These are phyloP conservation scores for Penium margaritaceum DNA, from an alignment of 139 green algal genomes.

Conservation along the genomic window DNA sequence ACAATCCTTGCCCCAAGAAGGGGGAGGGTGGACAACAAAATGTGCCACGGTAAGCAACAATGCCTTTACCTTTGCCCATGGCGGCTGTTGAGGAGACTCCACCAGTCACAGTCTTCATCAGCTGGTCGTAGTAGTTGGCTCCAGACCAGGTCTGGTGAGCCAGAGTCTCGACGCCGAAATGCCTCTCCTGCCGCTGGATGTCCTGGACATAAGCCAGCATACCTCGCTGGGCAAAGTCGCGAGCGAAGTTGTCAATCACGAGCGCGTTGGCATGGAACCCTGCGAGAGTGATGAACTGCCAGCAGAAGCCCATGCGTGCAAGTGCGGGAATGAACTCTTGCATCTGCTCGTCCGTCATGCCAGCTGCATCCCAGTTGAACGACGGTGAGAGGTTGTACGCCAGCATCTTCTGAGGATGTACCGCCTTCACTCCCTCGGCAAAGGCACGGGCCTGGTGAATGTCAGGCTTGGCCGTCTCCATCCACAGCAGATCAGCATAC, in stretches of 20 bases:
- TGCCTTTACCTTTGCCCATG: slow-evolving; percentile 60
- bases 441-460: slow-evolving; percentile 65
- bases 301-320: slow-evolving; percentile 61
- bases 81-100: slow-evolving; percentile 44
- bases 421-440: slow-evolving; percentile 67
- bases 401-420: slow-evolving; percentile 78
- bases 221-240: slow-evolving; percentile 34
- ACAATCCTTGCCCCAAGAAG: no score
- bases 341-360: slow-evolving; percentile 60
- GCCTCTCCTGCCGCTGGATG: slow-evolving; percentile 40
- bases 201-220: slow-evolving; percentile 46
- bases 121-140: slow-evolving; percentile 41
- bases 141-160: slow-evolving; percentile 43
- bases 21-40: no score
- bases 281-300: slow-evolving; percentile 77
- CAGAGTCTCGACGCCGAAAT: slow-evolving; percentile 33
- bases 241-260: slow-evolving; percentile 34
- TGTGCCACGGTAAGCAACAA: slow-evolving; percentile 74
- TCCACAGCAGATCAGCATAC: slow-evolving; percentile 80
- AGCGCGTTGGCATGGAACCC: slow-evolving; percentile 67
- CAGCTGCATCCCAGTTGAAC: slow-evolving; percentile 78
- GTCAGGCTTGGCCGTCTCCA: slow-evolving; percentile 74
- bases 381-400: slow-evolving; percentile 86
- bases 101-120: slow-evolving; percentile 46
- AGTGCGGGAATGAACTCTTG: slow-evolving; percentile 71